These are phyloP conservation scores for Aspergillus saccharolyticus DNA, from an alignment of 495 filamentous ascomycete genomes.

Conservation along the genomic window DNA sequence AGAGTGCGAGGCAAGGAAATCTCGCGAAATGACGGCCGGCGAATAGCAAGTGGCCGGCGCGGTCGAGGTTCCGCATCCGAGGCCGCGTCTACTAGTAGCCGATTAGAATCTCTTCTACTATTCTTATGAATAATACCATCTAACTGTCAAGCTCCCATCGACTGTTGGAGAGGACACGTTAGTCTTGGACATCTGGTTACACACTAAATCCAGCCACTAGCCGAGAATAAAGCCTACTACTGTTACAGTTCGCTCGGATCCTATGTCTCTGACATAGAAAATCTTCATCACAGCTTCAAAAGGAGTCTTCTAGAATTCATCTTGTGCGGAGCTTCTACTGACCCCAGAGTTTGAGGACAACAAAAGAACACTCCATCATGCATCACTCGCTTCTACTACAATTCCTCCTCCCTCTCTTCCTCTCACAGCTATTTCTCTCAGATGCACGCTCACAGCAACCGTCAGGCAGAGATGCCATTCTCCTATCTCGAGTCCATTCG, in stretches of 20 bases:
- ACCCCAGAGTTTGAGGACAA: background rate
- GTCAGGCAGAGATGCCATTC: slow-evolving; percentile 55
- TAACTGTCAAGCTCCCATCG: background rate
- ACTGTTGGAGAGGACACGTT: slow-evolving; percentile 2
- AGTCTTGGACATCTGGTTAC: background rate
- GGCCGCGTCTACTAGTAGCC: background rate
- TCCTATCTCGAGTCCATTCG: slow-evolving; percentile 70
- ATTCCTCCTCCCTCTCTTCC: slow-evolving; percentile 21
- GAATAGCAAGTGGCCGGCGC: background rate
- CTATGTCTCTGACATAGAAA: background rate
- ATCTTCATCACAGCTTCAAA: no score
- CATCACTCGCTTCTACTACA: slow-evolving; percentile 5
- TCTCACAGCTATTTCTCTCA: slow-evolving; percentile 32
- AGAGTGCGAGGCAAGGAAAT: background rate
- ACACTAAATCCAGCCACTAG: background rate
- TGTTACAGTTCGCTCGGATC: background rate
- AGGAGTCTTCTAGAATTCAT: no score
- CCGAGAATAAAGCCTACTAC: background rate
- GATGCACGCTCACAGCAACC: slow-evolving; percentile 25
- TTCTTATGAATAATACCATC: no score
- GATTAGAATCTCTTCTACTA: background rate
- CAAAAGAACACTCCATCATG: slow-evolving; percentile 13
- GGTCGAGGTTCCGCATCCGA: background rate
- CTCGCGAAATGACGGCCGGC: background rate
- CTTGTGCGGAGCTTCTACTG: background rate